Evolutionary conservation across 2,329 filamentous ascomycete species (phyloP).

Genomic region (Cladophialophora chaetospira): DNA sequence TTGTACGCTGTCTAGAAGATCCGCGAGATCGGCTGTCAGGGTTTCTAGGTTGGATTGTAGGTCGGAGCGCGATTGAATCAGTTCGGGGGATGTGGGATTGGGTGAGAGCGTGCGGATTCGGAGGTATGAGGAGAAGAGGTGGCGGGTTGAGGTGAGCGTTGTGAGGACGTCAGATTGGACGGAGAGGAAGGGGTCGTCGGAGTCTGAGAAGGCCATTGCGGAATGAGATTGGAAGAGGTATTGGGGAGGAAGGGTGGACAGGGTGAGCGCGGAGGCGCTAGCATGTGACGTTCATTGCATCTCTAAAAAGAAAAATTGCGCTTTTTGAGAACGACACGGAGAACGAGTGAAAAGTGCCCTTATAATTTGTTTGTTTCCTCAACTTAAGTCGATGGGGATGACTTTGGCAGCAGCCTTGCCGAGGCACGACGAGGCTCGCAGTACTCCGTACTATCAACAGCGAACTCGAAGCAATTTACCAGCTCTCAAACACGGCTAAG

Average conservation of each 20-base stretch:
- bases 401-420: not conserved
- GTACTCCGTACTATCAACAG: not conserved
- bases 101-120: conserved; percentile 87
- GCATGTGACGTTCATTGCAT: not conserved
- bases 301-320: no score
- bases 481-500: not conserved
- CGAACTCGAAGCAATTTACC: not conserved
- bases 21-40: conserved; percentile 80
- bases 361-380: no score
- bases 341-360: no score
- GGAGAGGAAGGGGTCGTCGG: conserved; percentile 51
- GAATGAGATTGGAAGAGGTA: not conserved
- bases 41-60: conserved; percentile 76
- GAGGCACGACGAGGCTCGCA: not conserved
- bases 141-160: conserved; percentile 76
- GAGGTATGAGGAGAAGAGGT: conserved; percentile 90
- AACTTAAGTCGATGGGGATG: not conserved
- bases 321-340: no score
- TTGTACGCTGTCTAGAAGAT: conserved; percentile 82
- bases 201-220: conserved; percentile 20
- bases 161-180: conserved; percentile 72
- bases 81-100: conserved; percentile 69
- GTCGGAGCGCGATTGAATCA: conserved; percentile 67
- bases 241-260: not conserved
- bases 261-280: not conserved